phyloP scores from a whole-genome alignment of 345 rosid species.

The Dipteronia dyeriana region DNA sequence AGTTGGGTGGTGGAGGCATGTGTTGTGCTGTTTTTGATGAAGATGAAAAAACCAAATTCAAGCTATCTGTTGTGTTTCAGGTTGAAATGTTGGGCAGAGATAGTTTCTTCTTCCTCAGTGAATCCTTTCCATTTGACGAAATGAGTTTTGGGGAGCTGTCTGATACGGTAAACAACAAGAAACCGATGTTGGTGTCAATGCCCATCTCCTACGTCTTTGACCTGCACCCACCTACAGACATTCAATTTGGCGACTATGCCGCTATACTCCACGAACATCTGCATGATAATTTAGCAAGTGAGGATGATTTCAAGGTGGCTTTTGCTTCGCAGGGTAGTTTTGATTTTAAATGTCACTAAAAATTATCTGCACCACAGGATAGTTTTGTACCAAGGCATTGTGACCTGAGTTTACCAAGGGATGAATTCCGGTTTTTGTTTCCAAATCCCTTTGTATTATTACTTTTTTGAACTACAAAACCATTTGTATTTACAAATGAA shows the following conservation, averaged over 20 bases:
- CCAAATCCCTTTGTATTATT: too few relatives aligned
- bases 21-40: neutral
- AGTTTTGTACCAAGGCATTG: neutral
- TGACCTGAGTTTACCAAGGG: neutral
- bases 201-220: conserved; percentile 70
- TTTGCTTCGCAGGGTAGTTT: neutral
- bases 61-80: conserved; percentile 34
- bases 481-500: too few relatives aligned
- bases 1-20: neutral
- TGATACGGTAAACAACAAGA: conserved; percentile 37
- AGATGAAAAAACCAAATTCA: neutral
- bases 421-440: too few relatives aligned
- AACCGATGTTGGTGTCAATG: conserved; percentile 58
- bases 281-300: conserved; percentile 18
- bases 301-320: neutral
- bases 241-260: conserved; percentile 53
- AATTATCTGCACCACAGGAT: neutral
- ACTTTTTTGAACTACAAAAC: too few relatives aligned
- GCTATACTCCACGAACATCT: conserved; percentile 36
- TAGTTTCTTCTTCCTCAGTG: conserved; percentile 75
- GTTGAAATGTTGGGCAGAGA: conserved; percentile 79
- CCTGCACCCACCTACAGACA: conserved; percentile 57
- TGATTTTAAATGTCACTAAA: neutral
- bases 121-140: conserved; percentile 72
- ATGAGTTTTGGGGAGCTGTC: conserved; percentile 59